These are phyloP conservation scores for Wickerhamiella kurtzmanii DNA, from an alignment of 805 yeast species.

Conservation along the genomic window DNA sequence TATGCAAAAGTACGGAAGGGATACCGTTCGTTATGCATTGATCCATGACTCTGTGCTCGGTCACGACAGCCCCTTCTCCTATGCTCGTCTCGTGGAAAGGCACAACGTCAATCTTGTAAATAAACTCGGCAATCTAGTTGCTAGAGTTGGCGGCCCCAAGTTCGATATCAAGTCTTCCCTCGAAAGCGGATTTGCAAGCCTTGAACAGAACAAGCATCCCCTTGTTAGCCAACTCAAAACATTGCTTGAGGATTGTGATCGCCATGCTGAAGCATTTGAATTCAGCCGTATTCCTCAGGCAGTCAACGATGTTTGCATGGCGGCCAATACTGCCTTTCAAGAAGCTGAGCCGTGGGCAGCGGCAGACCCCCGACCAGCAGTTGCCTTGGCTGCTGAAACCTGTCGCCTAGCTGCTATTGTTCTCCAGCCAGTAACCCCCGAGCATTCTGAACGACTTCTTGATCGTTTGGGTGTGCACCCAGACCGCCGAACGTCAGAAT, in stretches of 20 bases:
- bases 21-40: constrained; percentile 52
- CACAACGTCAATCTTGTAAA: constrained; percentile 47
- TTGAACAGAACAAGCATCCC: constrained; percentile 27
- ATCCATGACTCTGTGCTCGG: constrained; percentile 62
- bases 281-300: constrained; percentile 30
- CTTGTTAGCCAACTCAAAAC: constrained; percentile 22
- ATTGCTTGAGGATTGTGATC: constrained; percentile 37
- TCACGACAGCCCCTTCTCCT: constrained; percentile 68
- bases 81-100: constrained; percentile 36
- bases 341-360: constrained; percentile 60
- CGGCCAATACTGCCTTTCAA: constrained; percentile 58
- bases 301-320: constrained; percentile 17
- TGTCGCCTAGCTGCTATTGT: constrained; percentile 54
- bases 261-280: constrained; percentile 50
- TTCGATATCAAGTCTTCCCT: constrained; percentile 34
- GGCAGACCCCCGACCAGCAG: constrained; percentile 27
- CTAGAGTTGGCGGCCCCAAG: constrained; percentile 58
- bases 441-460: constrained; percentile 40
- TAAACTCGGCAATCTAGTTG: constrained; percentile 68
- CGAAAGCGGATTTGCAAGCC: background rate
- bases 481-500: constrained; percentile 31
- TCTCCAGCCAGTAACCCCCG: constrained; percentile 63
- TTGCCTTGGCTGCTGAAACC: constrained; percentile 56
- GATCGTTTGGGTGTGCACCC: constrained; percentile 46
- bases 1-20: constrained; percentile 47